Conservation (phyloP, 768 basidiomycete genomes). For the Mrakia gelida region DNA sequence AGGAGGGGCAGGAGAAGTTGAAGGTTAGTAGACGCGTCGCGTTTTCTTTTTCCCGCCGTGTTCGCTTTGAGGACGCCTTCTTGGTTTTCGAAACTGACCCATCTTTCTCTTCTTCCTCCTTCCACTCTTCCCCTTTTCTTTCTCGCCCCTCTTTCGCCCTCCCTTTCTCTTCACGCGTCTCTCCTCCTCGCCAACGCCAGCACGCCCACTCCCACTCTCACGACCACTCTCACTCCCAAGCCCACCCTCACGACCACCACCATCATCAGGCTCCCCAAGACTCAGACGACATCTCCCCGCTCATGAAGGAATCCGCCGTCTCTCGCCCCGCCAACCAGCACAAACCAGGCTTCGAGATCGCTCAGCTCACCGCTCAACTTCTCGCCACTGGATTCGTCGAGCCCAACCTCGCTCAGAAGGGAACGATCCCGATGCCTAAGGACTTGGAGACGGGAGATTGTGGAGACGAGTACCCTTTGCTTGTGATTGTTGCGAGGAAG, state of each 20-base stretch:
- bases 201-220: not conserved
- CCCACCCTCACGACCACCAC: constrained; percentile 10
- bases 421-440: not conserved
- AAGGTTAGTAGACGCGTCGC: not conserved
- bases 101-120: not conserved
- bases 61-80: too few species aligned
- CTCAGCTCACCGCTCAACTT: constrained; percentile 18
- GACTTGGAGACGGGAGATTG: not conserved
- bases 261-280: not conserved
- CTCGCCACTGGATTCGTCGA: constrained; percentile 4
- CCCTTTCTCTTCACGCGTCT: not conserved
- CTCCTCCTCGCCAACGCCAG: not conserved
- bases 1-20: not conserved
- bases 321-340: not conserved
- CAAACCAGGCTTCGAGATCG: not conserved
- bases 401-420: not conserved
- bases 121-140: not conserved
- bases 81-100: too few species aligned
- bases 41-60: not conserved
- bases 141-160: not conserved
- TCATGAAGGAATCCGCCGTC: not conserved
- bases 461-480: not conserved
- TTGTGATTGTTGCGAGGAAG: not conserved
- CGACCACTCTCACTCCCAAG: not conserved
- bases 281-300: not conserved